Conservation (phyloP, 805 yeast species). For the Suhomyces xylopsoci region DNA sequence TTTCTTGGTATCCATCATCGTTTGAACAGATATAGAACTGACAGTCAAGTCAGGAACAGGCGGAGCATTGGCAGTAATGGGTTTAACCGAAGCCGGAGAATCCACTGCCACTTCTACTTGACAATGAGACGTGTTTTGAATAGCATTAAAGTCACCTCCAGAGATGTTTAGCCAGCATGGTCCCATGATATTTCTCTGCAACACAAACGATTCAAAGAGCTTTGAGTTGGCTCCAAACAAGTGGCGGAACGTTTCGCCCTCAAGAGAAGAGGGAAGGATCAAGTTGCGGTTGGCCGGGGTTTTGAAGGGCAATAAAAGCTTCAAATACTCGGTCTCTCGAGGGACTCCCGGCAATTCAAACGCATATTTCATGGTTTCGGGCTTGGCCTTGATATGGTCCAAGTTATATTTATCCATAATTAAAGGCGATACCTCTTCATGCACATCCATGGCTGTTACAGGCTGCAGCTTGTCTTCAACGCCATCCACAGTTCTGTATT, state of each 20-base stretch:
- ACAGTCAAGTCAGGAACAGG: constrained; percentile 66
- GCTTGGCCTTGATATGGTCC: constrained; percentile 61
- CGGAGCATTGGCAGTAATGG: constrained; percentile 43
- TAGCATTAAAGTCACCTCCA: constrained; percentile 55
- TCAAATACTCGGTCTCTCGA: constrained; percentile 71
- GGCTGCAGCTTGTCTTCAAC: constrained; percentile 35
- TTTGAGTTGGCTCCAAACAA: constrained; percentile 77
- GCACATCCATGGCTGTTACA: constrained; percentile 61
- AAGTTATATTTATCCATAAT: constrained; percentile 62
- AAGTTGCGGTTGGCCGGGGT: constrained; percentile 53
- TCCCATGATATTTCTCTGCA: constrained; percentile 86
- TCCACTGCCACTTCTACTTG: constrained; percentile 65
- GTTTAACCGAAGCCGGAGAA: constrained; percentile 46
- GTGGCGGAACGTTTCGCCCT: constrained; percentile 72
- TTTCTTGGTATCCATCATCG: constrained; percentile 68
- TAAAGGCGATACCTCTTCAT: constrained; percentile 70
- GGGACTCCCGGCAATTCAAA: constrained; percentile 85
- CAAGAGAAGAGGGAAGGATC: constrained; percentile 56
- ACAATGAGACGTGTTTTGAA: constrained; percentile 74
- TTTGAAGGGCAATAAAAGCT: constrained; percentile 70
- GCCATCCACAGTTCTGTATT: constrained; percentile 35
- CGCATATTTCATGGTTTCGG: constrained; percentile 76
- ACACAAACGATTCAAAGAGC: constrained; percentile 80
- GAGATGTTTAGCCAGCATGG: constrained; percentile 91
- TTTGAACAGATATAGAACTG: constrained; percentile 74